Evolutionary conservation across 371 early-diverging fungal species (phyloP), one percentile per base, ranked within the genome.

Genomic region (Thermomucor indicae-seudaticae): DNA sequence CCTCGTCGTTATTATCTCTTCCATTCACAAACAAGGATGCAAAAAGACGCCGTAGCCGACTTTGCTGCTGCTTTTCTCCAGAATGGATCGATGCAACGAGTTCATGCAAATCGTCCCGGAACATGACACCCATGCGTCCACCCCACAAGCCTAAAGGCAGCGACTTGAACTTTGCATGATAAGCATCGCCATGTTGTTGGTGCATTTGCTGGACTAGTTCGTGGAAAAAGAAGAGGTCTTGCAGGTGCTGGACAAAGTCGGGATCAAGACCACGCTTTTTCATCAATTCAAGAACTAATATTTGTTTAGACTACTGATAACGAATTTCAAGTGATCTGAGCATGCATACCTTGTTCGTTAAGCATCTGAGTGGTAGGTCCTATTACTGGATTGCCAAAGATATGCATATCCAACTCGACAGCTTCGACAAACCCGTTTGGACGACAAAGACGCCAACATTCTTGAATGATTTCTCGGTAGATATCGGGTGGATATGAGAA

Each of bases 111-210:
- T 65, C 65, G 8, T 65, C 65, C 25, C 57, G 48, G 38, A 53
- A 53, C 8, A 57, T 32, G 19, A 60, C 60, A 28, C 65, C 65
- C n/a, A 65, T 27, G 10, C 65, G 53, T n/a, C 65, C 65, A 20
- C 65, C 65, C 65, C 65, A 65, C 14, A 54, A 20, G 4, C 65
- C 65, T 23, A 65, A 54, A 16, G 65, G 65, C 32, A 65, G 44
- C 5, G 60, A 60, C 19, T 49, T 47, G 29, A 60, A 65, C 23
- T 57, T 58, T 53, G 58, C 56, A 20, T 31, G 37, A 11, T 31
- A 16, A 28, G 44, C 43, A 11, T 30, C 25, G n/a, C 49, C 61
- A 49, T 55, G n/a, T n/a, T n/a, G n/a, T n/a, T n/a, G n/a, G n/a
- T n/a, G n/a, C n/a, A n/a, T n/a, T n/a, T n/a, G n/a, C n/a, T n/a